Base-by-base conservation (phyloP, 352 stramenopile genomes). In the Globisporangium rhizosaccharum region DNA sequence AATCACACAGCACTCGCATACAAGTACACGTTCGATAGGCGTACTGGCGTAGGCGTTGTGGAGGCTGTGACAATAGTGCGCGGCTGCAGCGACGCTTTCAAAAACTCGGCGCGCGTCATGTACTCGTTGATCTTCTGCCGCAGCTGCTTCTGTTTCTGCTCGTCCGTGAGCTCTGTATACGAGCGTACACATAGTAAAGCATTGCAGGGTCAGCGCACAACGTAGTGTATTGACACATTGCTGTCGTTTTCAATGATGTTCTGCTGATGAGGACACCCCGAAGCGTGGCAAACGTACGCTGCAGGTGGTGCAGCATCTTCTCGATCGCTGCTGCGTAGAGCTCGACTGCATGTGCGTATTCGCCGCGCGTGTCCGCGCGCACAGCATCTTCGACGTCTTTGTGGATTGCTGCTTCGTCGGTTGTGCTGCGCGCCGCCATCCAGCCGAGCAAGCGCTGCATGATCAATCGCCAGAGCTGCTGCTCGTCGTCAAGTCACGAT, bases 281-380 rank as follows among this genome's bases (percentile, higher is more conserved):
- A 14, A 23, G 20, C 14, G 20, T 25, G 50, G 42, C 41, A 63
- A 61, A 76, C 70, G 48, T 65, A 93, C 83, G 67, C 61, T 79
- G 66, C 39, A 89, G 51, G 49, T 84, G 67, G 39, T 61, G 55
- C 62, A 94, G 76, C 68, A 94, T 83, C 56, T 75, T 78, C 65
- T 94, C 82, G 52, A 92, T 94, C 36, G 75, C 79, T 20, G 68
- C 53, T 1, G 76, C 75, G 65, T 94, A 94, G 26, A 94, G 65
- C 5, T 87, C 79, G 46, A 94, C 66, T 20, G 85, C 85, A 17
- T 64, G 53, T 23, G 62, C 63, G 30, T 84, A 84, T 17, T 75
- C 66, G 0, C 69, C 70, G 0, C 56, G 63, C 11, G 69, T 75
- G 44, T 94, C 85, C 8, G 79, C 77, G 30, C 68, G 60, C 15